phyloP scores from a whole-genome alignment of 2,329 filamentous ascomycete species.

The Colletotrichum tabaci region DNA sequence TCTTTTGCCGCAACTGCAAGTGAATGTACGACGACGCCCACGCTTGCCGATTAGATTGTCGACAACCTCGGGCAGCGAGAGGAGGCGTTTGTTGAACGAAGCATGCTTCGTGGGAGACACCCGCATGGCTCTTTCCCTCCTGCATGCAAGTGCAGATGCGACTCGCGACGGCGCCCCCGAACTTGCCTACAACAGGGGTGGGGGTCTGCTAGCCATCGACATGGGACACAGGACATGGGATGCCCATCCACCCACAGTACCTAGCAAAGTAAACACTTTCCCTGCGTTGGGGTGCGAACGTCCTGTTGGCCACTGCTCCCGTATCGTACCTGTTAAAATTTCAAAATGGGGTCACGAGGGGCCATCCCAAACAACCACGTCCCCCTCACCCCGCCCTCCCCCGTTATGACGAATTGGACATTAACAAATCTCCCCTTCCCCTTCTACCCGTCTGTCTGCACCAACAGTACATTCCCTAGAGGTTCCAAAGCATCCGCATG shows the following conservation, averaged over 20 bases:
- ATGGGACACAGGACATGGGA: background rate
- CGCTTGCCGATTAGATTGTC: background rate
- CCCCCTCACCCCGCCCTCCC: background rate
- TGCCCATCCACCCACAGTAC: no score
- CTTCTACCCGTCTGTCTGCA: slow-evolving; percentile 4
- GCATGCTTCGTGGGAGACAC: background rate
- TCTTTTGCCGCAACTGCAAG: no score
- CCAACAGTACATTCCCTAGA: background rate
- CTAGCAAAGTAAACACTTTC: background rate
- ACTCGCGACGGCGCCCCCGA: slow-evolving; percentile 22
- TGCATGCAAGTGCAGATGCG: background rate
- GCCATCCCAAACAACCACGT: slow-evolving; percentile 35
- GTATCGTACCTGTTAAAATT: slow-evolving; percentile 19
- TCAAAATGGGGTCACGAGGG: slow-evolving; percentile 37
- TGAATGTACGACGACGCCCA: no score
- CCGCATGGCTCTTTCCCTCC: slow-evolving; percentile 3
- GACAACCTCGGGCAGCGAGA: background rate
- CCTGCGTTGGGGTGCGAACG: background rate
- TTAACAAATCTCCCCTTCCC: slow-evolving; percentile 9
- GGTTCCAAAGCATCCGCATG: background rate
- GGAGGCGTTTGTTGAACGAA: background rate
- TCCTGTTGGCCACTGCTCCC: slow-evolving; percentile 10
- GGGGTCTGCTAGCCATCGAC: background rate
- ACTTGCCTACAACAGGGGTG: slow-evolving; percentile 18
- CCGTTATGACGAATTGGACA: slow-evolving; percentile 23